phyloP scores from a whole-genome alignment of 192 early-diverging fungal genomes.

The Geranomyces variabilis region DNA sequence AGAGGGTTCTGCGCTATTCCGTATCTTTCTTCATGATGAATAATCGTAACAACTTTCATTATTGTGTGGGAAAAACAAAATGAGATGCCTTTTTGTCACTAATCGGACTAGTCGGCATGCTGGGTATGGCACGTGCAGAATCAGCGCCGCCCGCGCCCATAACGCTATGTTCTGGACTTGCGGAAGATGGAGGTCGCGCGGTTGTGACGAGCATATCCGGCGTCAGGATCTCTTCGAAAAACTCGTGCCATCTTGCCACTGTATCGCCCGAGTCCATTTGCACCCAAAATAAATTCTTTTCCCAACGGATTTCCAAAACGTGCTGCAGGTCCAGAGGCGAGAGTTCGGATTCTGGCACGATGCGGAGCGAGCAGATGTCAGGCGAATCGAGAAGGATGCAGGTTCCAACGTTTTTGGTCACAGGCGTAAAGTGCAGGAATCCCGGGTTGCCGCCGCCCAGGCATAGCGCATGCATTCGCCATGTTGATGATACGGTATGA shows the following conservation, averaged over 20 bases:
- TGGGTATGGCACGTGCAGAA: too few species aligned
- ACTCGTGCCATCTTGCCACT: background rate
- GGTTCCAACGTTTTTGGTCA: background rate
- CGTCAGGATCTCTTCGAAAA: background rate
- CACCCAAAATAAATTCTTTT: background rate
- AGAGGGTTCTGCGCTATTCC: too few species aligned
- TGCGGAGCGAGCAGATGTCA: background rate
- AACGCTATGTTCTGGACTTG: too few species aligned
- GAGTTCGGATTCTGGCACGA: background rate
- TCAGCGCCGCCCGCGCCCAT: too few species aligned
- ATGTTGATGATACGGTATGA: background rate
- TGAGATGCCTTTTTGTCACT: too few species aligned
- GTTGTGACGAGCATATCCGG: too few species aligned
- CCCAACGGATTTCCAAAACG: conserved; percentile 4
- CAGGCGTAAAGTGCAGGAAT: background rate
- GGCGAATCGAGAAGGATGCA: conserved; percentile 1
- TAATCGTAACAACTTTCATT: too few species aligned
- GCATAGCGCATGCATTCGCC: conserved; percentile 1
- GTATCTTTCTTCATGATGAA: too few species aligned
- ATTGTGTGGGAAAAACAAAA: too few species aligned
- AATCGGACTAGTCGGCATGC: too few species aligned
- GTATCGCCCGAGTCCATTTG: conserved; percentile 7
- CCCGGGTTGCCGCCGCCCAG: background rate
- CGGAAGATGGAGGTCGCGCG: too few species aligned
- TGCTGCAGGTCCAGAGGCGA: background rate